These are phyloP conservation scores for Pichia pseudocactophila DNA, from an alignment of 805 yeast species.

Conservation along the genomic window DNA sequence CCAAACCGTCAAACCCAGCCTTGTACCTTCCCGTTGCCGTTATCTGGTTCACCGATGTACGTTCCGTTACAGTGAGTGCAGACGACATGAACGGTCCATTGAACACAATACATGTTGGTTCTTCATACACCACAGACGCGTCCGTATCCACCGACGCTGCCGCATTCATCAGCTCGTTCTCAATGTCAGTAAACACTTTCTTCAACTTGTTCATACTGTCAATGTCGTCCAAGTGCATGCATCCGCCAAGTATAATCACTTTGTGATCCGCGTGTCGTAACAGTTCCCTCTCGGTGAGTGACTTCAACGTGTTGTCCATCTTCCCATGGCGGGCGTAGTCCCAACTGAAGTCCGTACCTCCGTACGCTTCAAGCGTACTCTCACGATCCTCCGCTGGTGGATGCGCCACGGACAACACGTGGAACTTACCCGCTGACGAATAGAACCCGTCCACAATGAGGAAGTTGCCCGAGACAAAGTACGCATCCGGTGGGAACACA, in stretches of 20 bases:
- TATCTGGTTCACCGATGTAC: slow-evolving; percentile 38
- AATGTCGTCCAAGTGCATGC: slow-evolving; percentile 55
- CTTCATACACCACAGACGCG: not conserved
- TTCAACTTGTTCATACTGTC: slow-evolving; percentile 53
- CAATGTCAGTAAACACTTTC: slow-evolving; percentile 49
- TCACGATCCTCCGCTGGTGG: slow-evolving; percentile 82
- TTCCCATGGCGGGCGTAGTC: slow-evolving; percentile 31
- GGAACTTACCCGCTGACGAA: slow-evolving; percentile 59
- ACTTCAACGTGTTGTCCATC: slow-evolving; percentile 51
- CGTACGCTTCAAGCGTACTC: slow-evolving; percentile 58
- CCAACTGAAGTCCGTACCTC: slow-evolving; percentile 58
- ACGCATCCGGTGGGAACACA: slow-evolving; percentile 53
- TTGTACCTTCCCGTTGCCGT: slow-evolving; percentile 52
- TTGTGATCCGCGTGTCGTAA: slow-evolving; percentile 41
- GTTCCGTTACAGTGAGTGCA: slow-evolving; percentile 50
- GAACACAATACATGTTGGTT: slow-evolving; percentile 47
- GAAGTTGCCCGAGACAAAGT: slow-evolving; percentile 66
- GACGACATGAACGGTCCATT: slow-evolving; percentile 71
- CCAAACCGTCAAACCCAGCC: slow-evolving; percentile 64
- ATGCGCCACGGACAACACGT: slow-evolving; percentile 68
- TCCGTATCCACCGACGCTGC: slow-evolving; percentile 19
- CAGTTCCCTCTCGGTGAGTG: slow-evolving; percentile 43
- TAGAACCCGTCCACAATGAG: slow-evolving; percentile 81
- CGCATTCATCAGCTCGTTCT: slow-evolving; percentile 30
- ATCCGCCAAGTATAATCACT: slow-evolving; percentile 66